Evolutionary conservation across 1,284 basidiomycete species (phyloP), one percentile per base, ranked within the genome.

Genomic region (Veloporphyrellus conicus): DNA sequence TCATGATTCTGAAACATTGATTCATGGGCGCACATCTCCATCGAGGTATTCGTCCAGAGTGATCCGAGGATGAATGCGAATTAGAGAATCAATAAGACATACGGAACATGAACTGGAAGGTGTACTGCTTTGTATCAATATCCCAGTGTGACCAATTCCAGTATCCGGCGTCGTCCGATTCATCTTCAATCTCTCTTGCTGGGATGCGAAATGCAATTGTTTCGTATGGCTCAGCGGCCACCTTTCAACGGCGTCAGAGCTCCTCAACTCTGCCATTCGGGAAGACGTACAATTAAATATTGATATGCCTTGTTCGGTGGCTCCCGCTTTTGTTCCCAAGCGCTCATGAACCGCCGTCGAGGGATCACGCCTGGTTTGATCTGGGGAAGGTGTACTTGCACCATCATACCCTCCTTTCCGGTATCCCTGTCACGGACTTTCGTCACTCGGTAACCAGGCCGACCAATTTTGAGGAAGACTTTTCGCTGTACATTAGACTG

Each of bases 71-170:
- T 31, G 43, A 41, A 12, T 45, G 39, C 37, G 66, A 55, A 53
- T 66, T 53, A 65, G 35, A 52, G 53, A 9, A 54, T 66, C 54
- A 68, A 45, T 66, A 65, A 33, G 60, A 56, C 54, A 82, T 69
- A 58, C 84, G 80, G 77, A 92, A 94, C 85, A 93, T 87, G 71
- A 94, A 91, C 70, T 93, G 91, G 76, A 93, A 93, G 67, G 85
- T 90, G 68, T 93, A 94, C 68, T 95, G 92, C 71, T 95, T 95
- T 40, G 93, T 93, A 66, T 97, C 93, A 18, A 87, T 82, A 67
- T 96, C 93, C 93, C 93, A 96, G 64, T 95, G 90, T 36, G 93
- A 93, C 93, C 93, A 97, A 60, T 89, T 90, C 87, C 89, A 91
- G 55, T 87, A 89, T 3, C 85, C 85, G 37, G 86, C 88, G 60